A percentile compares a stretch with the other conserved stretches of the same genome.
phyloP scores from a whole-genome alignment of 768 basidiomycete genomes.

The Lactifluus piperatus region DNA sequence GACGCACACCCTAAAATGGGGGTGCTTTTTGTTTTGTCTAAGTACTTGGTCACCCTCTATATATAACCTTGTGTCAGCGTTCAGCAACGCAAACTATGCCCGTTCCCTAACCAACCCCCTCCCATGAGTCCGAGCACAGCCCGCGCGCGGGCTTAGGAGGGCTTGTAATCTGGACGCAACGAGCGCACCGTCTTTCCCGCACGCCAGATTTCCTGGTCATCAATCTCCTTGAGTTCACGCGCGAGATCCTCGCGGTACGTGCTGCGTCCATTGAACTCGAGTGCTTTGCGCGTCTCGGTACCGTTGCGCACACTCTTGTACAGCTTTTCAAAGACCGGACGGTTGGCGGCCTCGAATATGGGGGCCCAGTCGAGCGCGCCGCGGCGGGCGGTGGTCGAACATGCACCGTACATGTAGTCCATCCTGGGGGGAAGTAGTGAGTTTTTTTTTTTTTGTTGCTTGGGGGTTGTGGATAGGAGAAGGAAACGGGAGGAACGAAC shows the following conservation, averaged over 20 bases:
- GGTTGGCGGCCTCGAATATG: conserved; percentile 88
- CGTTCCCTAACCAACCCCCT: background rate
- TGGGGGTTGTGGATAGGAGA: background rate
- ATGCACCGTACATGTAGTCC: conserved; percentile 99
- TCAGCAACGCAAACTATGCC: background rate
- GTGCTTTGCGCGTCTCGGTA: conserved; percentile 92
- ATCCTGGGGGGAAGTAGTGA: conserved; percentile 41
- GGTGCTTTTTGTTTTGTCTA: background rate
- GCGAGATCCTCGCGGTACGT: conserved; percentile 93
- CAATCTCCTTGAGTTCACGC: conserved; percentile 87
- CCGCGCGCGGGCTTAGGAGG: conserved; percentile 27
- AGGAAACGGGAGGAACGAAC: no score
- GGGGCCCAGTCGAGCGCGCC: conserved; percentile 99
- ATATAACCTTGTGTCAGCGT: background rate
- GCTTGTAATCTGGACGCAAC: conserved; percentile 78
- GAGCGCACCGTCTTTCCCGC: conserved; percentile 93
- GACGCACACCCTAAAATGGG: background rate
- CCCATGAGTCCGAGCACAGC: background rate
- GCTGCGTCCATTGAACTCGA: conserved; percentile 88
- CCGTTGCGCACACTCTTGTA: conserved; percentile 94
- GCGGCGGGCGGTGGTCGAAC: conserved; percentile 97
- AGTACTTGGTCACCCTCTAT: no score
- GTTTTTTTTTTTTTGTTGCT: background rate
- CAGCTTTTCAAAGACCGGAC: conserved; percentile 89
- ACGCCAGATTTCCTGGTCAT: conserved; percentile 98